phyloP scores from a whole-genome alignment of 1,284 basidiomycete genomes.

The Mycena sp. region DNA sequence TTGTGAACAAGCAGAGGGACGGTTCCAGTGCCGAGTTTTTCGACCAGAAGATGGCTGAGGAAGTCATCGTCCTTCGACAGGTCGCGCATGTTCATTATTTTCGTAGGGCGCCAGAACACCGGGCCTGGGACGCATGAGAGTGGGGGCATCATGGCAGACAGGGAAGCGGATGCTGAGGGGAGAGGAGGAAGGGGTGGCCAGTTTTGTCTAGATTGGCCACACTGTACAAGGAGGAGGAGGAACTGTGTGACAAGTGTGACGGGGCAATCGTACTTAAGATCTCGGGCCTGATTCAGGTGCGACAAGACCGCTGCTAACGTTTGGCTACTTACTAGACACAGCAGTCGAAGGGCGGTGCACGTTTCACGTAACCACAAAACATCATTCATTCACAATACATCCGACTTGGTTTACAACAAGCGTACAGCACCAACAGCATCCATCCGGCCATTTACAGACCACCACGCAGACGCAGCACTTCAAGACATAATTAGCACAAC shows the following conservation, averaged over 20 bases:
- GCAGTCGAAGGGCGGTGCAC: conserved; percentile 3
- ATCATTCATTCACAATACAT: conserved; percentile 13
- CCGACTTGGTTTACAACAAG: background rate
- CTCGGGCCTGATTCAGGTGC: conserved; percentile 5
- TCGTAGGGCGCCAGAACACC: conserved; percentile 73
- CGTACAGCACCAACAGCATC: background rate
- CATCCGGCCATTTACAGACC: conserved; percentile 52
- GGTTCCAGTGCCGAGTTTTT: conserved; percentile 80
- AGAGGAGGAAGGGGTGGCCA: conserved; percentile 9
- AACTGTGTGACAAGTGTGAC: background rate
- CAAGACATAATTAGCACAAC: conserved; percentile 26
- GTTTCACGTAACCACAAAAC: conserved; percentile 21
- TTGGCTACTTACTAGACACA: too few relatives aligned
- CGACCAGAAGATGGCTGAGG: conserved; percentile 84
- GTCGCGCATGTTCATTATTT: conserved; percentile 88
- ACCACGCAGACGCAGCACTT: conserved; percentile 72
- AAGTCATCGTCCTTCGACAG: conserved; percentile 88
- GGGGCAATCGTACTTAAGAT: background rate
- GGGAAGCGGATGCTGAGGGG: conserved; percentile 3
- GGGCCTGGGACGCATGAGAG: conserved; percentile 29
- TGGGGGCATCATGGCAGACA: conserved; percentile 26
- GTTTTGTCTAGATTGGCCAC: conserved; percentile 15
- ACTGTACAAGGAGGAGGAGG: too few relatives aligned
- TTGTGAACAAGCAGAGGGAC: conserved; percentile 85
- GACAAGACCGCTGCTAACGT: background rate